phyloP scores from a whole-genome alignment of 176 grass and related monocot genomes.

The Oryza coarctata region DNA sequence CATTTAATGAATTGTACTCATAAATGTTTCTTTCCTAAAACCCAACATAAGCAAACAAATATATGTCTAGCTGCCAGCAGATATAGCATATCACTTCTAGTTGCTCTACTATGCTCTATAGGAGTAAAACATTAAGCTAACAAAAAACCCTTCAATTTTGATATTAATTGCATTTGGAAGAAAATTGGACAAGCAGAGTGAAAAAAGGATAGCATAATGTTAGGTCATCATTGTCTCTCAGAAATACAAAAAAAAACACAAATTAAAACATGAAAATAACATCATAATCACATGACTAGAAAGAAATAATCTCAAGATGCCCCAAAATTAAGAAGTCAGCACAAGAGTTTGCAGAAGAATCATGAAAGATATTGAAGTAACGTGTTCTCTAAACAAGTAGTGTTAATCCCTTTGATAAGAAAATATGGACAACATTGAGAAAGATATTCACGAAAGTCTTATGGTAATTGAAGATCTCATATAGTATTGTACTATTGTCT shows the following conservation, averaged over 20 bases:
- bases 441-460: background rate
- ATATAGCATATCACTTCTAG: background rate
- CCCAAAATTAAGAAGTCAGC: background rate
- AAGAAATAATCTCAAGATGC: background rate
- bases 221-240: too few species aligned
- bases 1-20: too few species aligned
- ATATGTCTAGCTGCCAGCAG: background rate
- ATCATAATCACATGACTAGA: background rate
- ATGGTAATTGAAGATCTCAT: background rate
- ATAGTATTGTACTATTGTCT: too few species aligned
- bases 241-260: background rate
- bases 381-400: background rate
- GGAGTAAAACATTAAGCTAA: background rate
- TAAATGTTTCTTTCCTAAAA: too few species aligned
- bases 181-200: background rate
- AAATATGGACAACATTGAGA: background rate
- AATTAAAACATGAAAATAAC: background rate
- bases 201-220: too few species aligned
- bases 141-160: background rate
- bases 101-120: background rate
- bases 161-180: background rate
- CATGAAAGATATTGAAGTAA: background rate
- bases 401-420: background rate
- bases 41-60: background rate
- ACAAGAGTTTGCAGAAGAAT: background rate